Conservation (phyloP, 208 protist genomes). For the Zelonia costaricensis region DNA sequence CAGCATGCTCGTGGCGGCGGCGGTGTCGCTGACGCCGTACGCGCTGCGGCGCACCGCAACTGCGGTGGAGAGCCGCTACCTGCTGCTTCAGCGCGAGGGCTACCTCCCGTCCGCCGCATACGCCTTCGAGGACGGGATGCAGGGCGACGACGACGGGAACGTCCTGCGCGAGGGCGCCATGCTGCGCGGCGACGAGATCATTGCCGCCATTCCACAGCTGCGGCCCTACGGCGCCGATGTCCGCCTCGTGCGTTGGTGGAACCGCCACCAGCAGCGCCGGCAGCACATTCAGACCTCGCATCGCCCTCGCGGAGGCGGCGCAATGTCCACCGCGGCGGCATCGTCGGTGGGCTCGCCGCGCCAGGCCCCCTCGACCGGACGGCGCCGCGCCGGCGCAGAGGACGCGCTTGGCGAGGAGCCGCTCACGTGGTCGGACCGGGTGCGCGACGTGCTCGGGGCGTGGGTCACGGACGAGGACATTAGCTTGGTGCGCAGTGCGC, state of each 20-base stretch:
- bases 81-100: constrained; percentile 24
- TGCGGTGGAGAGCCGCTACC: constrained; percentile 21
- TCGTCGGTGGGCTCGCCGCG: background rate
- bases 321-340: background rate
- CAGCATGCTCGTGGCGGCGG: constrained; percentile 18
- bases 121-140: constrained; percentile 26
- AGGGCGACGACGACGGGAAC: constrained; percentile 24
- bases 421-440: background rate
- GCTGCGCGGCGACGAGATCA: constrained; percentile 73
- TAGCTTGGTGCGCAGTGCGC: constrained; percentile 13
- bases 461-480: constrained; percentile 31
- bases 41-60: constrained; percentile 19
- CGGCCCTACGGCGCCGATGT: constrained; percentile 67
- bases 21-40: constrained; percentile 19
- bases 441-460: background rate
- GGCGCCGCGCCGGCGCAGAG: background rate
- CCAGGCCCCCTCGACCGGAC: background rate
- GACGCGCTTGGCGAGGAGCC: background rate
- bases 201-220: constrained; percentile 57
- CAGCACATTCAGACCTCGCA: constrained; percentile 20
- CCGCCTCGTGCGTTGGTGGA: constrained; percentile 65
- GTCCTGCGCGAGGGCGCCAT: constrained; percentile 51
- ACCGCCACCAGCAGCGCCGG: constrained; percentile 34
- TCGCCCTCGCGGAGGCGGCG: constrained; percentile 5
- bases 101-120: constrained; percentile 29